These are phyloP conservation scores for Metschnikowia santaceciliae DNA, from an alignment of 805 yeast genomes.

Conservation along the genomic window DNA sequence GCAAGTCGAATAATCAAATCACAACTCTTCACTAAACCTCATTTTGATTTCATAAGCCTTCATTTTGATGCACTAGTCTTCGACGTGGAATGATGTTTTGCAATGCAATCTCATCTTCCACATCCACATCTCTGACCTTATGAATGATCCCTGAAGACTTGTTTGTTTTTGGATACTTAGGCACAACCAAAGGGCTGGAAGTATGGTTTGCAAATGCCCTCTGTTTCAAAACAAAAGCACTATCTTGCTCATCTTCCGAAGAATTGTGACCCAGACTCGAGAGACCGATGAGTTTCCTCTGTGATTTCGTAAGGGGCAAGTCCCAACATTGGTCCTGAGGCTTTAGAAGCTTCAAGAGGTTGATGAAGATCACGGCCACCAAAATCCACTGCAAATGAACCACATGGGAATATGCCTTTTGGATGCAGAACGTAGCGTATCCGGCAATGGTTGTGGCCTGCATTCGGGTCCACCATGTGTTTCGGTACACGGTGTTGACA, in stretches of 20 bases:
- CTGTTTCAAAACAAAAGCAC: conserved; percentile 21
- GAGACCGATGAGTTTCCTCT: conserved; percentile 46
- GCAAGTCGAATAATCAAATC: not conserved
- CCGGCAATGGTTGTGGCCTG: not conserved
- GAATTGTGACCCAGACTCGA: conserved; percentile 5
- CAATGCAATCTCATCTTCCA: conserved; percentile 9
- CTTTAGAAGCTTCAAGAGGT: conserved; percentile 28
- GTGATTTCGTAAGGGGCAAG: conserved; percentile 45
- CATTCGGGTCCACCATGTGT: conserved; percentile 6
- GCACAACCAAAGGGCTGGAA: conserved; percentile 14
- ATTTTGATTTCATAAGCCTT: not conserved
- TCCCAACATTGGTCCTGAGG: conserved; percentile 50
- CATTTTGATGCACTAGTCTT: conserved; percentile 1
- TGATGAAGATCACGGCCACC: conserved; percentile 23
- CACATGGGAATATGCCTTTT: not conserved
- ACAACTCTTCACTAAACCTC: not conserved
- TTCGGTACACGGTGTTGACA: conserved; percentile 9
- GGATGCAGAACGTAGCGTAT: not conserved
- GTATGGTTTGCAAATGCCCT: conserved; percentile 19
- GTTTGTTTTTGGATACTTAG: conserved; percentile 19
- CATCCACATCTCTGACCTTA: not conserved
- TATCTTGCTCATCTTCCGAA: conserved; percentile 13
- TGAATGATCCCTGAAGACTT: conserved; percentile 7
- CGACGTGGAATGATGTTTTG: conserved; percentile 7
- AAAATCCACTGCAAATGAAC: conserved; percentile 18